Evolutionary conservation across 1,284 basidiomycete genomes (phyloP), one percentile per base, ranked within the genome.

Genomic region (Cryptococcus sp.): DNA sequence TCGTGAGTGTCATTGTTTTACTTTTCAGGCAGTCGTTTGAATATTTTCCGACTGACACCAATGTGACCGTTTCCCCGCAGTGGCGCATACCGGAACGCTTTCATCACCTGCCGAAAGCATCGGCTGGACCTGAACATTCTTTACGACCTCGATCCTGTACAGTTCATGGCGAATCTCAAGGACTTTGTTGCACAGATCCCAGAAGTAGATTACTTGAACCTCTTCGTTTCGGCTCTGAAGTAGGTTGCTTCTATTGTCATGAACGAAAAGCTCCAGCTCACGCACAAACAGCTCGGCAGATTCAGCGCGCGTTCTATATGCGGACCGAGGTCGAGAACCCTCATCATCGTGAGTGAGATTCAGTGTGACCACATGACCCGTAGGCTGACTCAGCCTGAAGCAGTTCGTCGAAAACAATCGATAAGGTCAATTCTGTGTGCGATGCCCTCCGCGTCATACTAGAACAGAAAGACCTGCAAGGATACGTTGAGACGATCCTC

Each of bases 121-220:
- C 85, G 96, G 1, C 86, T 99, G 53, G 95, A 98, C 70, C 83
- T 97, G 55, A 92, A 90, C 73, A 81, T 93, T 37, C 80, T 99
- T 25, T 87, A 94, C 55, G 89, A 95, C 60, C 87, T 93, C 63
- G 82, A 90, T 56, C 82, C 85, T 7, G 78, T 76, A 0, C 79
- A 80, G n/a, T 95, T 99, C 78, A 80, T 89, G 72, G 74, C 79
- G 7, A 78, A 83, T 5, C 79, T 94, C 0, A 63, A 83, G 0
- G 76, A 79, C 2, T 93, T 99, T 63, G 82, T 97, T 4, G 84
- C 89, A 47, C 92, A 98, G 75, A 83, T 99, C 8, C 83, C 85
- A 38, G 91, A 96, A 65, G 87, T 91, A 1, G 96, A 99, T 75
- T 86, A 93, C 75, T 83, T 99, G 65, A 97, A 97, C 74, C 81